Base-by-base conservation (phyloP, 768 basidiomycete genomes). In the Hericium rajendrae region DNA sequence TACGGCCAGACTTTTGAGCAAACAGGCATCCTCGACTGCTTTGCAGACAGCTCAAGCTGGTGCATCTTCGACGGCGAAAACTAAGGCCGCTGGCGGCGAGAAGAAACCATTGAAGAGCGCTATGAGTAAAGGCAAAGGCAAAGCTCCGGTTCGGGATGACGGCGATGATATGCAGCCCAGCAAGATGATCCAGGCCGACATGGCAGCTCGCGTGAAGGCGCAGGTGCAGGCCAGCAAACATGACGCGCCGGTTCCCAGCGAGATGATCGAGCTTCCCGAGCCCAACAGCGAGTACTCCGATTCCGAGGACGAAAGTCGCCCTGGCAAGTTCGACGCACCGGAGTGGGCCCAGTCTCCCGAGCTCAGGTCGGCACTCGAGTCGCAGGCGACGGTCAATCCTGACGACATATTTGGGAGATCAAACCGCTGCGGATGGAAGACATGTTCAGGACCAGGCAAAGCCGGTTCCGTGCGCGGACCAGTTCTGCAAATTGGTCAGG, bases 201-300 rank as follows among this genome's bases (percentile, higher is more conserved):
- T 86, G 85, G 80, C 82, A n/a, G 83, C 82, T 43, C 80, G 84
- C 26, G 80, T 81, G 22, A 83, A 84, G 66, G 80, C 85, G 28
- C 83, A 86, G 61, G 71, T 86, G 55, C 77, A 83, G 58, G 84
- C 85, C 24, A 78, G 81, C 13, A 69, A 70, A 46, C 76, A 79
- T 6, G 26, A 24, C 28, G 20, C 18, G 15, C 69, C 85, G 56
- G 60, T 68, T 18, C 67, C 84, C 16, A 88, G 84, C 67, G 88
- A 93, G 74, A 84, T 78, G 67, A 91, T 94, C 64, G 93, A 94
- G 65, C 76, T 99, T 16, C 94, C 95, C 0, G 95, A 98, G 49
- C 93, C 97, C 66, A 88, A 93, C 65, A 93, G 90, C 72, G 95
- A 97, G 65, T 98, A 97, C 71, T 97, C 94, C 5, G 91, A 94